phyloP scores from a whole-genome alignment of 179 eudicot species.

The Patellifolia procumbens region DNA sequence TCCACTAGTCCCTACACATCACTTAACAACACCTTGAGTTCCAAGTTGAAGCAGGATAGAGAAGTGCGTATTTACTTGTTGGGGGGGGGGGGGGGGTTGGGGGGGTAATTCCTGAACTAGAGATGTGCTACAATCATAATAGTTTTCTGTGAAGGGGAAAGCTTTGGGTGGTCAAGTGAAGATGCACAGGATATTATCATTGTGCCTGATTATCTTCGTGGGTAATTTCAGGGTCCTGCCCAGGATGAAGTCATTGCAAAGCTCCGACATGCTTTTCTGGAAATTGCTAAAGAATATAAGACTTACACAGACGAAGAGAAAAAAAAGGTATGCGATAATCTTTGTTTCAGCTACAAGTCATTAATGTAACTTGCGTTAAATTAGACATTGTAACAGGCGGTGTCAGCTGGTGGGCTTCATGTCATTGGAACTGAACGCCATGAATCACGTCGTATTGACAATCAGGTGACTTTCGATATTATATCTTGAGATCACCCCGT shows the following conservation, averaged over 20 bases:
- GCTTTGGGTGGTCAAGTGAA: not conserved
- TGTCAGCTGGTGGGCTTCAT: slow-evolving; percentile 95
- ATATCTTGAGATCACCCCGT: not conserved
- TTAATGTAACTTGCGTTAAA: slow-evolving; percentile 15
- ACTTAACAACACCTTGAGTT: not conserved
- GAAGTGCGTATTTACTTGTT: too few species aligned
- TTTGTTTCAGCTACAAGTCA: not conserved
- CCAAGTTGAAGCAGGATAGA: not conserved
- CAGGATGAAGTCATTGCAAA: slow-evolving; percentile 87
- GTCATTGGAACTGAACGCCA: slow-evolving; percentile 98
- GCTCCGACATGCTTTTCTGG: slow-evolving; percentile 66
- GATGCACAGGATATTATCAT: not conserved
- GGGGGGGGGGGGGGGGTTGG: too few species aligned
- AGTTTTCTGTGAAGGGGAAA: too few species aligned
- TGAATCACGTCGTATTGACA: slow-evolving; percentile 98
- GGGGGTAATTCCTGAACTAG: too few species aligned
- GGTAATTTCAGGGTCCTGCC: slow-evolving; percentile 71
- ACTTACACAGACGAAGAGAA: slow-evolving; percentile 74
- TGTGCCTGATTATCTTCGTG: slow-evolving; percentile 8
- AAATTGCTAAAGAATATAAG: slow-evolving; percentile 78
- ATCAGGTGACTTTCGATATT: slow-evolving; percentile 61
- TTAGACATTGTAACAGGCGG: slow-evolving; percentile 52
- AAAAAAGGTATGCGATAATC: slow-evolving; percentile 53
- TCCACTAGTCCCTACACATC: too few species aligned
- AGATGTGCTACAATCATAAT: too few species aligned